Evolutionary conservation across 2,329 filamentous ascomycete species (phyloP).

Genomic region (Penicillium polonicum): DNA sequence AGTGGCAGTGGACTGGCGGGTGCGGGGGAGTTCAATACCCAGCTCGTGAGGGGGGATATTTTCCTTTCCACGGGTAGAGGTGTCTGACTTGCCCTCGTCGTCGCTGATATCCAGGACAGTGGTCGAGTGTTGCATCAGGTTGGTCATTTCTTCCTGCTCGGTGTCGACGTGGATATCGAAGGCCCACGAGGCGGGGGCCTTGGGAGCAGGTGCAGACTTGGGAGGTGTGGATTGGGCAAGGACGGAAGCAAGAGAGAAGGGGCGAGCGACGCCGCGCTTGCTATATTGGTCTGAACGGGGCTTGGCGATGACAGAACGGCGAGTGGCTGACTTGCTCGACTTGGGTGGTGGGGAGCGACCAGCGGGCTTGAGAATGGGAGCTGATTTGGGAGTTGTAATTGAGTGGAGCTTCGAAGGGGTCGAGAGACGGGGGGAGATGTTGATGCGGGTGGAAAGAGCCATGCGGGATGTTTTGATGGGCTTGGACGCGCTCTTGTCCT

Average conservation of each 20-base stretch:
- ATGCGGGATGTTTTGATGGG: constrained; percentile 49
- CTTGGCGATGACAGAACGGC: constrained; percentile 64
- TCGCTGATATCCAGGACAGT: constrained; percentile 84
- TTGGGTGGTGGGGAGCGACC: constrained; percentile 77
- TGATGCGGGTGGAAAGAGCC: constrained; percentile 30
- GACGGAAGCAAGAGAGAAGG: constrained; percentile 83
- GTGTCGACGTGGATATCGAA: constrained; percentile 96
- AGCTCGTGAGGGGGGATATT: constrained; percentile 72
- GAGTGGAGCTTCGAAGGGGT: constrained; percentile 29
- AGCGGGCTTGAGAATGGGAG: constrained; percentile 66
- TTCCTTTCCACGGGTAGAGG: constrained; percentile 76
- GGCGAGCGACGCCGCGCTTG: constrained; percentile 50
- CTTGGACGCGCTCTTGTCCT: constrained; percentile 43
- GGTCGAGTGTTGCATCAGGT: constrained; percentile 87
- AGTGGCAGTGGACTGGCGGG: constrained; percentile 20
- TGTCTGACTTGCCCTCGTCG: constrained; percentile 64
- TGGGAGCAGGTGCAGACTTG: constrained; percentile 53
- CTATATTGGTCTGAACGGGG: constrained; percentile 67
- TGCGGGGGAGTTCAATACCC: constrained; percentile 60
- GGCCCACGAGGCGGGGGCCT: constrained; percentile 61
- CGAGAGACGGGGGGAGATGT: constrained; percentile 20
- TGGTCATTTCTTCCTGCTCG: constrained; percentile 84
- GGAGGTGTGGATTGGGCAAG: constrained; percentile 55
- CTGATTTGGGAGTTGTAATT: constrained; percentile 43
- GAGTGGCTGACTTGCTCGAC: constrained; percentile 65